Conservation (phyloP, 2,329 filamentous ascomycete genomes). For the Venturia asperata region DNA sequence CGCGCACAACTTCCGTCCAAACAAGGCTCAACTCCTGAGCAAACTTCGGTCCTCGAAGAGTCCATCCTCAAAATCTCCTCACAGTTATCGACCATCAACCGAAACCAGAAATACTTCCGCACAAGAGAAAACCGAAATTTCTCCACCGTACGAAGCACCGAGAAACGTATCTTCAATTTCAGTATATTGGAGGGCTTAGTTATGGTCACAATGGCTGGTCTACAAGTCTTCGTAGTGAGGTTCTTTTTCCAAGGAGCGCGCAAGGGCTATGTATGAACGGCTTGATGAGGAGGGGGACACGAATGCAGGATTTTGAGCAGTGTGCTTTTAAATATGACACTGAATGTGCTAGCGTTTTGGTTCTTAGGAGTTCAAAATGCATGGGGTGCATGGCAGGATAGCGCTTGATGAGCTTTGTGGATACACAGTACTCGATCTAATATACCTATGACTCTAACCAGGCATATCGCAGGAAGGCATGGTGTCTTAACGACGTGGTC, state of each 20-base stretch:
- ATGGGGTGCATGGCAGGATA: not conserved
- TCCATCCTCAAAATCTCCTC: constrained; percentile 91
- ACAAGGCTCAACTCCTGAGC: constrained; percentile 80
- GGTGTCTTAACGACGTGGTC: not conserved
- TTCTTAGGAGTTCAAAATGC: not conserved
- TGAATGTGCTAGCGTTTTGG: constrained; percentile 5
- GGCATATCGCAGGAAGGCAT: not conserved
- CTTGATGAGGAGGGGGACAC: not conserved
- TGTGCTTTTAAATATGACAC: not conserved
- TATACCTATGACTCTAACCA: not conserved
- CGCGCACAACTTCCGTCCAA: constrained; percentile 74
- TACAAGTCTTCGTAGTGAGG: constrained; percentile 94
- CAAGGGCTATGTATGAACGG: constrained; percentile 44
- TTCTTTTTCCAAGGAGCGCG: constrained; percentile 96
- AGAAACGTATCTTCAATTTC: constrained; percentile 94
- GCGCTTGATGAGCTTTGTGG: not conserved
- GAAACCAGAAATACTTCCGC: constrained; percentile 99
- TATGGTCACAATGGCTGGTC: constrained; percentile 88
- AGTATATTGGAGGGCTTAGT: constrained; percentile 85
- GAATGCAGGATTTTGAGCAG: not conserved
- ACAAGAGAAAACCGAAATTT: constrained; percentile 99
- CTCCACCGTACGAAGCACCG: constrained; percentile 92
- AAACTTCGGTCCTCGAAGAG: constrained; percentile 83
- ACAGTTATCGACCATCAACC: constrained; percentile 85
- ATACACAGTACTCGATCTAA: not conserved